Percentiles rank a stretch among this genome's conserved stretches.
phyloP scores from a whole-genome alignment of 805 yeast genomes.

The Metschnikowia chrysomelidarum region DNA sequence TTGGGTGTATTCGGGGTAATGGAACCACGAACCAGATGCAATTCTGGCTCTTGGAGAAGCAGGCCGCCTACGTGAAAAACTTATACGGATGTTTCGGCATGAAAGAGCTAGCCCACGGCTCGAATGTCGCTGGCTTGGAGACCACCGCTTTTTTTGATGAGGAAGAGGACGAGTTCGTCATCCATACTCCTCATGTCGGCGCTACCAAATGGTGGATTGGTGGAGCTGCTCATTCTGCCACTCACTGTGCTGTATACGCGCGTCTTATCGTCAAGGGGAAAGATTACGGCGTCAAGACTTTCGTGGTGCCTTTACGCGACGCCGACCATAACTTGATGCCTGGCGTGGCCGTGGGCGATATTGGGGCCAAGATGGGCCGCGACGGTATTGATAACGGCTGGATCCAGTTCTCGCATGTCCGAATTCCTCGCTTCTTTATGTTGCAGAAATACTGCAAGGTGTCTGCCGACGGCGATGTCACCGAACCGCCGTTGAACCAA shows the following conservation, averaged over 20 bases:
- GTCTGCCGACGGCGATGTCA: constrained; percentile 63
- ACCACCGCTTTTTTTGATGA: constrained; percentile 84
- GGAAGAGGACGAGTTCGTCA: constrained; percentile 61
- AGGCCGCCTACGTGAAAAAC: constrained; percentile 56
- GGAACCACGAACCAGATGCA: constrained; percentile 82
- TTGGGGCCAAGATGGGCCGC: constrained; percentile 94
- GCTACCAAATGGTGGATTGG: constrained; percentile 99
- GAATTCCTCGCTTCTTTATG: constrained; percentile 82
- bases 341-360: constrained; percentile 85
- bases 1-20: constrained; percentile 78
- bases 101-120: constrained; percentile 63
- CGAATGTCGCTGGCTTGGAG: constrained; percentile 90
- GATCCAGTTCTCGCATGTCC: constrained; percentile 85
- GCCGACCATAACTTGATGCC: constrained; percentile 67
- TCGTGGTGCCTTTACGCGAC: constrained; percentile 88
- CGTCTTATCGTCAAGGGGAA: constrained; percentile 75
- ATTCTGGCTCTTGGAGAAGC: constrained; percentile 77
- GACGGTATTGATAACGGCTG: constrained; percentile 96
- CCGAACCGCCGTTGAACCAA: constrained; percentile 82
- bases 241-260: constrained; percentile 84
- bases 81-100: constrained; percentile 63
- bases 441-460: constrained; percentile 76
- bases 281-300: constrained; percentile 90
- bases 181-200: constrained; percentile 85
- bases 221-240: constrained; percentile 94